Evolutionary conservation across 768 basidiomycete species (phyloP), one percentile per base, ranked within the genome.

Genomic region (Boletus speciosus): DNA sequence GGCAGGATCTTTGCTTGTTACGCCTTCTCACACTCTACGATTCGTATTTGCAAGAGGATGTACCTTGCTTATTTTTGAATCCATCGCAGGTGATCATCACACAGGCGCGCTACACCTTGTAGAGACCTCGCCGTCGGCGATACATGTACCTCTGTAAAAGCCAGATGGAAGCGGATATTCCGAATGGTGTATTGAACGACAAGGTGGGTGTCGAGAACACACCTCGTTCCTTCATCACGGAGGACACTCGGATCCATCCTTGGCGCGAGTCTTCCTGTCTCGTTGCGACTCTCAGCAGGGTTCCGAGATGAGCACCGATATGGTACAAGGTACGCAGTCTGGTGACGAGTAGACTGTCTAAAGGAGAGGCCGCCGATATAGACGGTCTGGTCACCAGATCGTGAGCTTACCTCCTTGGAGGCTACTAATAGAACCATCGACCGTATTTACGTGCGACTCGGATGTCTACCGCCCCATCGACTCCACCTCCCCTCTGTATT

Each of bases 21-120:
- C 29, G n/a, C 3, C 12, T 21, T 34, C 19, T 40, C 37, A 23
- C 34, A 6, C 34, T 1, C 46, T 7, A 23, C 34, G 3, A 19
- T 10, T 49, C 11, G 37, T 6, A 21, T 40, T 38, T 43, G 32
- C 23, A 35, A 31, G 23, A 58, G n/a, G 23, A 42, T 59, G 49
- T 58, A 44, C 19, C 8, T 21, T 34, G 15, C 37, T 47, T 51
- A 32, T 55, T 45, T 53, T 41, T 47, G 47, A 39, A 60, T 55
- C 15, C 23, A 50, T 41, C 16, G 10, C 47, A 43, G 47, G 47
- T 27, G 23, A 40, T 56, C 40, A 21, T 19, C 19, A 7, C 16
- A 41, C 11, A 21, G 19, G 21, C 8, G 9, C 23, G 25, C n/a
- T 14, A 5, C 27, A 12, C 14, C 19, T 19, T 16, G 5, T n/a